Base-by-base conservation (phyloP, 2,329 filamentous ascomycete genomes). In the Cytospora mali region DNA sequence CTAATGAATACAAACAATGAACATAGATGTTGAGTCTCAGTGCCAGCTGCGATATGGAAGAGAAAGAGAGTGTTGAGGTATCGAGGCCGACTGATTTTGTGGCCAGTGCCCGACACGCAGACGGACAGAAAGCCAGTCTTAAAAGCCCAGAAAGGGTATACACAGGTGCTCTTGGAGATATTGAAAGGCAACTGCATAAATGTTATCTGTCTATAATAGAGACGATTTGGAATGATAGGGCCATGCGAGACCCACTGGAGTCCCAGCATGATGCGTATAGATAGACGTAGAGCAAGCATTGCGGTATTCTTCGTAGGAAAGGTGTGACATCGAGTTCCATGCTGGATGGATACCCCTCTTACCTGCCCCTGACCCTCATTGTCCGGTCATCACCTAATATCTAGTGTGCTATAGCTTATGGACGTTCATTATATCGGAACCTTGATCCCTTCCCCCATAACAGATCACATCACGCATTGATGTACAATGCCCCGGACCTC, bases 1-100 rank as follows among this genome's bases (percentile, higher is more conserved):
- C 9, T 39, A 55, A 57, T 27, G 48, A 21, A 49, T 48, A 28
- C n/a, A 18, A 21, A 13, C 28, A 49, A 54, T 14, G 57, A 59
- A 33, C 23, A 49, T 53, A n/a, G 57, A 28, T 18, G 39, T 62
- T 49, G 55, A 33, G 50, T 53, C 16, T 28, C 58, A 55, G 61
- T 53, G 51, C 61, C 61, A 49, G 55, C 55, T 28, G 42, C 29
- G 21, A 23, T 31, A 29, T 39, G 33, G 27, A 49, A 50, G 28
- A 29, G 49, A 50, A 28, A 29, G 49, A 14, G 42, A 46, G n/a
- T 46, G 42, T 46, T 18, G 35, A 39, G 35, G 35, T 4, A 39
- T n/a, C 52, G 23, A 55, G 52, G 11, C 51, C 31, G 13, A 10
- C 42, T 23, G 42, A 10, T 13, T 46, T 9, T 46, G 2, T 13